Percentiles rank a stretch among this genome's conserved stretches.
phyloP scores from a whole-genome alignment of 2,329 filamentous ascomycete genomes.

The Dendrostoma leiphaemia region DNA sequence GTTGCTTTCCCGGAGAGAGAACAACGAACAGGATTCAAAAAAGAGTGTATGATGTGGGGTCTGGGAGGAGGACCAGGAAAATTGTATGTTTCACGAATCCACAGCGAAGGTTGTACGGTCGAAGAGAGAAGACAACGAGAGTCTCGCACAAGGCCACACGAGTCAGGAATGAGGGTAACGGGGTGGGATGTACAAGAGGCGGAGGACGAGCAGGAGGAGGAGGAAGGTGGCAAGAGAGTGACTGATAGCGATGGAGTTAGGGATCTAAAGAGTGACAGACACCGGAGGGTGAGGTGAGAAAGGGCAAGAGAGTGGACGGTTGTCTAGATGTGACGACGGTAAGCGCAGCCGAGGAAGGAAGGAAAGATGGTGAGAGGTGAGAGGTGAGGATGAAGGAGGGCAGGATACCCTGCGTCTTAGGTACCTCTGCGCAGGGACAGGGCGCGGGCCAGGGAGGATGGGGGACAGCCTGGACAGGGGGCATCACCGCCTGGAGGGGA shows the following conservation, averaged over 20 bases:
- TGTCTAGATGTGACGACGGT: constrained; percentile 4
- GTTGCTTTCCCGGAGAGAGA: neutral
- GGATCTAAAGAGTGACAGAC: constrained; percentile 2
- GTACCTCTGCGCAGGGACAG: neutral
- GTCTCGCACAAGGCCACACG: constrained; percentile 13
- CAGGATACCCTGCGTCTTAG: neutral
- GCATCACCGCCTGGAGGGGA: constrained; percentile 10
- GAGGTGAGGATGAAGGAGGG: constrained; percentile 10
- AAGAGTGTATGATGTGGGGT: neutral
- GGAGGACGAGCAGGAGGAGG: neutral
- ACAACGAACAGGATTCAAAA: neutral
- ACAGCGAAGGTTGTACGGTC: constrained; percentile 9
- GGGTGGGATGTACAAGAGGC: neutral
- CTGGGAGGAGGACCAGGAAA: neutral
- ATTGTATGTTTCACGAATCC: constrained; percentile 1
- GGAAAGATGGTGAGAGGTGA: neutral
- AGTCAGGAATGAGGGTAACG: constrained; percentile 11
- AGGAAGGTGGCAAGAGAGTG: constrained; percentile 3
- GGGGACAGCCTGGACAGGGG: too few relatives aligned
- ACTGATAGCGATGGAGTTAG: constrained; percentile 1
- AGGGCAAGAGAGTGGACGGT: neutral
- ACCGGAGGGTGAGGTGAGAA: neutral
- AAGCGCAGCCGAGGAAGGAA: neutral
- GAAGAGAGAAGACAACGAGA: constrained; percentile 12
- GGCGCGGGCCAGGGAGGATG: constrained; percentile 10